Evolutionary conservation across 169 alveolate genomes (phyloP).

Genomic region (Plasmodium billcollinsi): DNA sequence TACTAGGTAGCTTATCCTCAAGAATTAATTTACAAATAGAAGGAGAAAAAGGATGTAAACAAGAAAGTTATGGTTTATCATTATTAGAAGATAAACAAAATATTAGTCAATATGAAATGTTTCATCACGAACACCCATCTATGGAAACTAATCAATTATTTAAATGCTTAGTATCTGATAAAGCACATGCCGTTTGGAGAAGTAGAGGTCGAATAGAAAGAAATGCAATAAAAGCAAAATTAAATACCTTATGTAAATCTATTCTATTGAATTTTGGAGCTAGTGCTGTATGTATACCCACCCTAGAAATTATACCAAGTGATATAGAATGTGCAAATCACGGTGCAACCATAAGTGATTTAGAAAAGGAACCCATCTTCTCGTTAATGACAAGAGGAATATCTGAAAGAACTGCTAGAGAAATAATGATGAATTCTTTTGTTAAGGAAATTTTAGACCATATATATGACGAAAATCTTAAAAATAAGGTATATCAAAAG

Average conservation of each 20-base stretch:
- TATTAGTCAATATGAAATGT: slow-evolving; percentile 80
- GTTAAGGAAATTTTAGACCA: slow-evolving; percentile 72
- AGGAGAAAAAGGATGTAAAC: slow-evolving; percentile 62
- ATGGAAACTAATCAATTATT: slow-evolving; percentile 78
- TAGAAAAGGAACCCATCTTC: slow-evolving; percentile 82
- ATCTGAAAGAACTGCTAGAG: slow-evolving; percentile 51
- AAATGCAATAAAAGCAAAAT: slow-evolving; percentile 78
- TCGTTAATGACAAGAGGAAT: slow-evolving; percentile 81
- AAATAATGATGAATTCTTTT: slow-evolving; percentile 79
- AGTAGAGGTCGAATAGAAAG: slow-evolving; percentile 82
- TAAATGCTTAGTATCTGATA: slow-evolving; percentile 78
- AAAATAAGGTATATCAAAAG: slow-evolving; percentile 34
- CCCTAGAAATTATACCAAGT: slow-evolving; percentile 81
- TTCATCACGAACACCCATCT: slow-evolving; percentile 79
- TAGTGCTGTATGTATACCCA: slow-evolving; percentile 81
- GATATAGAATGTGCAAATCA: slow-evolving; percentile 81
- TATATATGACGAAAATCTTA: slow-evolving; percentile 66
- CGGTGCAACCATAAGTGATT: slow-evolving; percentile 82
- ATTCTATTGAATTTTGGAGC: slow-evolving; percentile 80
- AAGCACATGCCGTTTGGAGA: slow-evolving; percentile 82
- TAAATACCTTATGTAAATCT: slow-evolving; percentile 78
- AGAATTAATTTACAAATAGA: slow-evolving; percentile 81
- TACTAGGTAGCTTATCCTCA: slow-evolving; percentile 77
- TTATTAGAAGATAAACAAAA: slow-evolving; percentile 66
- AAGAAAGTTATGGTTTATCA: slow-evolving; percentile 64